Evolutionary conservation across 139 green algal species (phyloP).

Genomic region (Asterochloris erici): DNA sequence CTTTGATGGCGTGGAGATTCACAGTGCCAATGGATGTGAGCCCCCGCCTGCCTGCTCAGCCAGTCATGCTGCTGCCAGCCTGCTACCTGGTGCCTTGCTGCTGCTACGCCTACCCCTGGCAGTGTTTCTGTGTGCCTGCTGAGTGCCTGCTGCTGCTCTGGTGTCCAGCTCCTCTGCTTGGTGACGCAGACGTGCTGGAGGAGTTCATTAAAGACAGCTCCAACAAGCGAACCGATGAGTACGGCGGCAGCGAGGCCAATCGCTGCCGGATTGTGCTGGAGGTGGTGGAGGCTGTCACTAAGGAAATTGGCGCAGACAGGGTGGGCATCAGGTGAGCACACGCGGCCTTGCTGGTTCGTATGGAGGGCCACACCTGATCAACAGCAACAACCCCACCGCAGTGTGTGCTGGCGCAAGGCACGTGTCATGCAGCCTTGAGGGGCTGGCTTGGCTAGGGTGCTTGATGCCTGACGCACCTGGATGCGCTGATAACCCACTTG

Average conservation of each 20-base stretch:
- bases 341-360: background rate
- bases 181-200: conserved; percentile 55
- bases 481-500: background rate
- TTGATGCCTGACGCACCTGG: no score
- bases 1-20: conserved; percentile 76
- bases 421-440: no score
- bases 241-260: conserved; percentile 54
- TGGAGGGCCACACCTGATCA: background rate
- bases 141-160: background rate
- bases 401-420: background rate
- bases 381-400: background rate
- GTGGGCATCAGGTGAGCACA: conserved; percentile 9
- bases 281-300: background rate
- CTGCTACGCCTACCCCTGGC: background rate
- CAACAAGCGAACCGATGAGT: conserved; percentile 60
- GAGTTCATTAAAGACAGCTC: conserved; percentile 57
- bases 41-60: background rate
- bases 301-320: conserved; percentile 15
- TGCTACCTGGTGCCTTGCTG: background rate
- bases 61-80: background rate
- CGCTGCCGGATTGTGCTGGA: conserved; percentile 24
- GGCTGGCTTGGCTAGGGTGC: no score
- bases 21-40: conserved; percentile 59
- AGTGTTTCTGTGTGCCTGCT: background rate
- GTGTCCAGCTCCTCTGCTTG: no score